Evolutionary conservation across 2,329 filamentous ascomycete species (phyloP).

Genomic region (Calycina herbarum): DNA sequence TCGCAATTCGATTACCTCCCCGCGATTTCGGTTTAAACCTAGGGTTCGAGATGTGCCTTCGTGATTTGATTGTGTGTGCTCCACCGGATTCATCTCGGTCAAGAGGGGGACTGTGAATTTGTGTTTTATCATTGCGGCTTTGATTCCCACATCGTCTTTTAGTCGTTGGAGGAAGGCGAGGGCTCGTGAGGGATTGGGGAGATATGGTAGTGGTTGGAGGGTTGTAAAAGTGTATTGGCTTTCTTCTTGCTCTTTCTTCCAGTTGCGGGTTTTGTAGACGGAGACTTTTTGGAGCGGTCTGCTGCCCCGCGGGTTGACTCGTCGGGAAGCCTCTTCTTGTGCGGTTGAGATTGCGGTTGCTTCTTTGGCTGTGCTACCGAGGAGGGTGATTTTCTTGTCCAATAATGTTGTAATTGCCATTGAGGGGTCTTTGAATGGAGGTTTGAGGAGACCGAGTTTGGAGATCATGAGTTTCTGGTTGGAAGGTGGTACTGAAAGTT

Average conservation of each 20-base stretch:
- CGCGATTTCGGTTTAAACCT: constrained; percentile 82
- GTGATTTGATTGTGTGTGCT: constrained; percentile 71
- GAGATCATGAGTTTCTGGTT: constrained; percentile 71
- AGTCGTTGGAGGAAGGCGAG: constrained; percentile 73
- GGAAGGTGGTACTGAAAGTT: constrained; percentile 57
- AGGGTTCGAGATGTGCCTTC: constrained; percentile 74
- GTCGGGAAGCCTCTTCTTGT: constrained; percentile 48
- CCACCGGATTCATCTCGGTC: constrained; percentile 91
- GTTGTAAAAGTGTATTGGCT: constrained; percentile 78
- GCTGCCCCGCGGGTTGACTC: constrained; percentile 42
- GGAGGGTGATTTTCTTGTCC: constrained; percentile 62
- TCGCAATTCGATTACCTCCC: constrained; percentile 87
- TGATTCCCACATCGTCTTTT: constrained; percentile 81
- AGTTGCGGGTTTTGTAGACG: constrained; percentile 45
- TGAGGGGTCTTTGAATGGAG: constrained; percentile 60
- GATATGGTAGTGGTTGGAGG: constrained; percentile 71
- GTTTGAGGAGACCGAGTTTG: constrained; percentile 64
- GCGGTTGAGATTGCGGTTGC: constrained; percentile 55
- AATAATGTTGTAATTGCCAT: constrained; percentile 50
- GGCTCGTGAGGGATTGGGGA: constrained; percentile 73
- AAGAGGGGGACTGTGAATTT: constrained; percentile 81
- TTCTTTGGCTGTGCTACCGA: constrained; percentile 63
- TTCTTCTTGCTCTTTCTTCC: constrained; percentile 46
- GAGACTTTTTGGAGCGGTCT: constrained; percentile 37
- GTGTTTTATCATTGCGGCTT: constrained; percentile 78